Conservation (phyloP, 2,329 filamentous ascomycete genomes). For the Epichloe coenophiala region DNA sequence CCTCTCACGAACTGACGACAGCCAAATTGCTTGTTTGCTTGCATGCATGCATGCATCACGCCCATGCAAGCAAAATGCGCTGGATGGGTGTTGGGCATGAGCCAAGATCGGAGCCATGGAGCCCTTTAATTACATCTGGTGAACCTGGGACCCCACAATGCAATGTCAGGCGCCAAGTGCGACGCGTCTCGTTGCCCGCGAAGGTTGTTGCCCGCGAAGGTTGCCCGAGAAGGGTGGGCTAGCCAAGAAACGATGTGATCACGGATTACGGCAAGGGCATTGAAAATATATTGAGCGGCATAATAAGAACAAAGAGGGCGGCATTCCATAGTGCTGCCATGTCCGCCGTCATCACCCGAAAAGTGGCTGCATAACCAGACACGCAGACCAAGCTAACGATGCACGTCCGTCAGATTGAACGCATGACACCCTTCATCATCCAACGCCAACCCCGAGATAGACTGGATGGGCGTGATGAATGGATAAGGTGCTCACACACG, state of each 20-base stretch:
- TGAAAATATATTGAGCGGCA: too few relatives aligned
- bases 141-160: not conserved
- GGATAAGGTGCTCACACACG: not conserved
- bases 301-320: too few relatives aligned
- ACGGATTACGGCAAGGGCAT: not conserved
- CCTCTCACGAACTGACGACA: too few relatives aligned
- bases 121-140: not conserved
- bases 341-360: not conserved
- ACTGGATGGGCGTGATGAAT: too few relatives aligned
- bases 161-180: not conserved
- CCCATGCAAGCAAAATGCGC: too few relatives aligned
- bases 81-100: too few relatives aligned
- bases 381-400: slow-evolving; percentile 1
- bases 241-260: not conserved
- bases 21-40: too few relatives aligned
- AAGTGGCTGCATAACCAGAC: not conserved
- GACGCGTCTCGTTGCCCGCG: not conserved
- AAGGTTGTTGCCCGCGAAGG: too few relatives aligned
- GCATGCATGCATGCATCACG: too few relatives aligned
- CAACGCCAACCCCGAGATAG: not conserved
- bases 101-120: too few relatives aligned
- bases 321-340: too few relatives aligned
- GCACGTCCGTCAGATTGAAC: slow-evolving; percentile 6
- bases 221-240: not conserved
- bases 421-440: slow-evolving; percentile 10